These are phyloP conservation scores for Backusella morwellensis DNA, from an alignment of 192 early-diverging fungal genomes.

Conservation along the genomic window DNA sequence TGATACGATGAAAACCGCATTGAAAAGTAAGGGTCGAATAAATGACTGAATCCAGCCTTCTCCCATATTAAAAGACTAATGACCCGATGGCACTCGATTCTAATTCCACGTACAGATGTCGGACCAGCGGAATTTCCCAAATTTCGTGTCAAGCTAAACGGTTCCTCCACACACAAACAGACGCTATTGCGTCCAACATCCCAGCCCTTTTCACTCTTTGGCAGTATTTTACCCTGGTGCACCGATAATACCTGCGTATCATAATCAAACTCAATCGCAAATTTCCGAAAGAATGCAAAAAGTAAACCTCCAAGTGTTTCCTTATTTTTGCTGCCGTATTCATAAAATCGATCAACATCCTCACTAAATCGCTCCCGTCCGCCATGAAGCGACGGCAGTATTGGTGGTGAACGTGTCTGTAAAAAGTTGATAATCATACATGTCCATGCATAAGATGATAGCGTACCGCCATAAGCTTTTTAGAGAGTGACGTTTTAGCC, in stretches of 20 bases:
- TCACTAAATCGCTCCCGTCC: constrained; percentile 73
- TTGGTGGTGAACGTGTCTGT: constrained; percentile 85
- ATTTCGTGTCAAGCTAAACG: constrained; percentile 84
- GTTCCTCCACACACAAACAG: constrained; percentile 91
- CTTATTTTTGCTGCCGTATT: constrained; percentile 65
- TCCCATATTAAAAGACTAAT: constrained; percentile 28
- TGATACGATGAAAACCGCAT: background rate
- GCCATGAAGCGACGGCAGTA: constrained; percentile 85
- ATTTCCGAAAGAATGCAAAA: constrained; percentile 81
- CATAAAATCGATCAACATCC: constrained; percentile 61
- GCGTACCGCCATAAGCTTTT: constrained; percentile 85
- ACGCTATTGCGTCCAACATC: constrained; percentile 62
- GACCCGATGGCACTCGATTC: constrained; percentile 75
- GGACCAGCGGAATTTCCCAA: constrained; percentile 87
- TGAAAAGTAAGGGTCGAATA: background rate
- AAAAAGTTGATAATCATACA: constrained; percentile 91
- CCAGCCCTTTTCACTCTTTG: constrained; percentile 89
- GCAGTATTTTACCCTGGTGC: constrained; percentile 72
- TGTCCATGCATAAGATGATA: constrained; percentile 94
- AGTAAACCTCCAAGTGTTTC: constrained; percentile 78
- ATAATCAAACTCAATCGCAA: constrained; percentile 85
- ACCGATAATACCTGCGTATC: constrained; percentile 74
- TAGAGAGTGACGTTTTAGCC: background rate
- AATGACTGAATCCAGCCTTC: background rate
- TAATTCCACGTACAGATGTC: constrained; percentile 71